phyloP scores from a whole-genome alignment of 164 flowering plant species.

The Nymphaea thermarum region DNA sequence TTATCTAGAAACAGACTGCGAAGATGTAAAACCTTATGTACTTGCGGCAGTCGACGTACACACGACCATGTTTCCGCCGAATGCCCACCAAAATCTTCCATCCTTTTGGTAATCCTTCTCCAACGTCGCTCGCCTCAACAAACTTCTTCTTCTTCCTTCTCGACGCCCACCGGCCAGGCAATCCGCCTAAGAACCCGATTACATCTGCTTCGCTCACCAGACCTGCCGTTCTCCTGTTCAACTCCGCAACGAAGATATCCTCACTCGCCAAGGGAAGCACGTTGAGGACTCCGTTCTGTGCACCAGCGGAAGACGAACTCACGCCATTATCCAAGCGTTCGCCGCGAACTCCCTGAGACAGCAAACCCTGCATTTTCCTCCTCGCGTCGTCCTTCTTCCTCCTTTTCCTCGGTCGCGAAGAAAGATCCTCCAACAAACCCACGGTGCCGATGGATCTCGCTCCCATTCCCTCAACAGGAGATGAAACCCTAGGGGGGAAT shows the following conservation, averaged over 20 bases:
- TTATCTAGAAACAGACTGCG: not conserved
- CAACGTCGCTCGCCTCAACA: constrained; percentile 56
- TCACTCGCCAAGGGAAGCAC: constrained; percentile 33
- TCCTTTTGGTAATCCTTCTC: constrained; percentile 48
- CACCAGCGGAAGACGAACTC: not conserved
- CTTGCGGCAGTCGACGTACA: constrained; percentile 45
- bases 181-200: constrained; percentile 36
- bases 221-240: constrained; percentile 48
- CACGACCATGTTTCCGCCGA: constrained; percentile 40
- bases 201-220: constrained; percentile 35
- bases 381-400: not conserved
- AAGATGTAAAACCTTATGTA: constrained; percentile 50
- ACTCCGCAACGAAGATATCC: constrained; percentile 40
- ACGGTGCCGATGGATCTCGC: not conserved
- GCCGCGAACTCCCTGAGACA: not conserved
- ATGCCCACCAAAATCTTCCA: constrained; percentile 63
- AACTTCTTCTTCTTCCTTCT: constrained; percentile 66
- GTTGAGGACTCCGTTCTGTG: constrained; percentile 20
- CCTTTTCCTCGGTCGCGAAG: not conserved
- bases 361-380: not conserved
- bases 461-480: not conserved
- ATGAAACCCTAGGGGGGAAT: not conserved
- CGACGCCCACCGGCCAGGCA: constrained; percentile 65
- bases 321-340: too few relatives aligned
- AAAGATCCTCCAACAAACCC: not conserved